Base-by-base conservation (phyloP, 129 eudicot species). In the Cynara cardunculus region DNA sequence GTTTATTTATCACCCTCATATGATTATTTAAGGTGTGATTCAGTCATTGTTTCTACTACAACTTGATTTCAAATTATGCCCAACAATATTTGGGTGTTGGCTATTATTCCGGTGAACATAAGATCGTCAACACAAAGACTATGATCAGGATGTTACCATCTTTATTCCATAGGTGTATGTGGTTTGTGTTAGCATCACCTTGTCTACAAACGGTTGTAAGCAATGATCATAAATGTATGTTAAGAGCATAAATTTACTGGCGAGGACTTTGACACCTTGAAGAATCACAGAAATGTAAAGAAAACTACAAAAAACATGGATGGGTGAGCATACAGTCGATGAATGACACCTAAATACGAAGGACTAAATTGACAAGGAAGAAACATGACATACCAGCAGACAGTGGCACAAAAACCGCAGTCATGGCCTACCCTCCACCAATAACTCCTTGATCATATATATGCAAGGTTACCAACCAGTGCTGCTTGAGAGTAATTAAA, bases 1-100 rank as follows among this genome's bases (percentile, higher is more conserved):
- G 78, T 80, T 80, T 80, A 59, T 81, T 75, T 80, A 59, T 75
- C 75, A 41, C 79, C 75, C 72, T 76, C 30, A 81, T 72, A 81
- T 77, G 74, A 76, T 66, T 41, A 59, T 76, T 81, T 71, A 79
- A 77, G 75, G 82, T 76, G 79, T 81, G 82, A 67, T 67, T 62
- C 28, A 76, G 61, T 76, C 59, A 71, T 81, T 81, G 82, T 28
- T 56, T 78, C 70, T 39, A 32, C 13, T 67, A 74, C 65, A 73
- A 73, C 27, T 44, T 68, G 65, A 74, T 68, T 77, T 71, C 14
- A 12, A 37, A 35, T 82, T 49, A 8, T 71, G 77, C 14, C 37
- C 39, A 71, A 71, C 49, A 71, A 8, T 37, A 32, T 19, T 64
- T 9, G 28, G 26, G 69, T 22, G 14, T 7, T 62, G 69, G 69